These are phyloP conservation scores for Neotropicomus parvogracilis DNA, from an alignment of 1,284 basidiomycete genomes.

Conservation along the genomic window DNA sequence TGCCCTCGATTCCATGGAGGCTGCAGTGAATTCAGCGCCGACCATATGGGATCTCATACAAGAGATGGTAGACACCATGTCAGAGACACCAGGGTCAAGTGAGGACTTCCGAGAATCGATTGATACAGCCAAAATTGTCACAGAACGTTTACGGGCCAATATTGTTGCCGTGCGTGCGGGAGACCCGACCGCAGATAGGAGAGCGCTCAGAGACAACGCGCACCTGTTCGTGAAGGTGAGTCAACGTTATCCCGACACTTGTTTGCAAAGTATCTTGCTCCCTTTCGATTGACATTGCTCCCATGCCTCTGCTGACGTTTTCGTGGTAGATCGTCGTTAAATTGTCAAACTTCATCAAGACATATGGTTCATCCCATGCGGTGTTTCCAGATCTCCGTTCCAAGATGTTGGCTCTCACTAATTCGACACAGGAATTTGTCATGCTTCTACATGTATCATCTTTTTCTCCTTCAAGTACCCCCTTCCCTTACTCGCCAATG, in stretches of 20 bases:
- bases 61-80: conserved; percentile 43
- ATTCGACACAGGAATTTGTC: conserved; percentile 74
- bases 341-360: conserved; percentile 63
- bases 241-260: neutral
- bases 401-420: conserved; percentile 69
- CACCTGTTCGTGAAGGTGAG: conserved; percentile 69
- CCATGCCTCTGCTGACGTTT: conserved; percentile 2
- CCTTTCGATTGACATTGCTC: too few relatives aligned
- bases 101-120: conserved; percentile 49
- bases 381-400: conserved; percentile 57
- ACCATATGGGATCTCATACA: conserved; percentile 70
- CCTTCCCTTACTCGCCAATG: conserved; percentile 61
- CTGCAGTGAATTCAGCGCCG: conserved; percentile 67
- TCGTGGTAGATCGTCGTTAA: conserved; percentile 58
- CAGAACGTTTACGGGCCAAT: conserved; percentile 52
- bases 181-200: conserved; percentile 48
- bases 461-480: conserved; percentile 54
- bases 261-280: neutral
- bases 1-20: conserved; percentile 63
- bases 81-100: conserved; percentile 39
- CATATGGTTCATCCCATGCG: conserved; percentile 48
- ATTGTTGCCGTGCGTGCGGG: conserved; percentile 51
- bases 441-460: conserved; percentile 79
- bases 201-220: conserved; percentile 63
- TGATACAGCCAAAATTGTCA: conserved; percentile 53